Evolutionary conservation across 1,284 basidiomycete genomes (phyloP), one percentile per base, ranked within the genome.

Genomic region (Pterulicium gracile): DNA sequence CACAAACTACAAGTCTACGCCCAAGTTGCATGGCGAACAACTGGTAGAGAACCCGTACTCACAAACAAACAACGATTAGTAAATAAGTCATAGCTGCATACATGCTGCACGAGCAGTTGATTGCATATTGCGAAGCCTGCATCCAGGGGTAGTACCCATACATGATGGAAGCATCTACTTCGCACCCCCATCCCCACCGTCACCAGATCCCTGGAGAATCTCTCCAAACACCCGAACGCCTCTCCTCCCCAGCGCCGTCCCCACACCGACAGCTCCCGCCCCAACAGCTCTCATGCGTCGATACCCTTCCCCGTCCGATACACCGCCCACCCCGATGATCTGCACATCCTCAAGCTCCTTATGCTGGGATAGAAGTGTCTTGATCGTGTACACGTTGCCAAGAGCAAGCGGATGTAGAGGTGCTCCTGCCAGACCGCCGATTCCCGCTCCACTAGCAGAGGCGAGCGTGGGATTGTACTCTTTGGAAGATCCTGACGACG

Each of bases 311-410:
- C 66, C 61, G 22, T 70, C 73, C 0, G 74, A 78, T n/a, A 88
- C 84, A 3, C 88, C 88, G 0, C 88, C 88, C 15, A 83, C 80
- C 3, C 88, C 88, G 46, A 91, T 73, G 43, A 90, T 62, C 43
- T 62, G 62, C 46, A 88, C 74, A 2, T 64, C 56, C 27, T 61
- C 62, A 45, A 85, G 55, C 15, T 55, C 55, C 49, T 66, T 72
- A 49, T n/a, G 52, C 48, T 23, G 56, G 18, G 60, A 56, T 45
- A 88, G 63, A 42, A 85, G 57, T 32, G 62, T 63, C 14, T 70
- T 58, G 56, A 88, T 80, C 10, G 73, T 66, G 54, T 70, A 70
- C 12, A 85, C 83, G 55, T 82, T 89, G 47, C 88, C 88, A 24
- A 89, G 66, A 10, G 86, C 70, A 17, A 89, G 60, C 0, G 83